Base-by-base conservation (phyloP, 2,329 filamentous ascomycete genomes). In the Fusarium floridanum region DNA sequence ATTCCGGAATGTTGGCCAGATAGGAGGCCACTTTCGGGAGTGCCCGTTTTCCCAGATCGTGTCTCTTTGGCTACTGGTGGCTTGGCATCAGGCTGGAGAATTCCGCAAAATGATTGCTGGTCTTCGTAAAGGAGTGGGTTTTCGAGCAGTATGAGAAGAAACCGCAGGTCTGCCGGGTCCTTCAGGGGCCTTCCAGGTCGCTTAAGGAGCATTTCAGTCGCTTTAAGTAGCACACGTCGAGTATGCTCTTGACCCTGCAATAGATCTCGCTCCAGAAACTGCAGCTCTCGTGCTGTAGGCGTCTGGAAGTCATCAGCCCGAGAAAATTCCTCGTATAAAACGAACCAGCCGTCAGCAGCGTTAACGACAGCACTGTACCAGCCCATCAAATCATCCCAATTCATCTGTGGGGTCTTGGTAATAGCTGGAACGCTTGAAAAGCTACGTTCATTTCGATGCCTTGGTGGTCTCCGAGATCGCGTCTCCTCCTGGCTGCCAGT, bases 1-100 rank as follows among this genome's bases (percentile, higher is more conserved):
- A 98, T 93, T 6, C 93, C 93, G 3, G 94, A 95, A 82, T 97
- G 93, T 68, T 94, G 90, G 2, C 92, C 92, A 29, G 89, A 86
- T 12, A 86, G 79, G 9, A 84, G 86, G 0, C 86, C 86, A 4
- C 83, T 81, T 41, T 81, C 82, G 7, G 84, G 80, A 4, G 67
- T 55, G 5, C 65, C 36, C 8, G 70, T 59, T 24, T 72, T 72
- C 27, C 68, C 70, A 7, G 69, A 66, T 36, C 76, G 75, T 16
- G 74, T 68, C 34, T 76, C 76, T 10, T 61, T 74, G 17, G 57
- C 43, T 6, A 24, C 24, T 3, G 68, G 14, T 0, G 61, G 27
- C 39, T 70, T 78, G 11, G 29, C 37, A 11, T 80, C 79, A 45
- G 81, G 80, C 32, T 85, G 81, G 6, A 85, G 80, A 2, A 84